Base-by-base conservation (phyloP, 768 basidiomycete genomes). In the Hysterangium stoloniferum region DNA sequence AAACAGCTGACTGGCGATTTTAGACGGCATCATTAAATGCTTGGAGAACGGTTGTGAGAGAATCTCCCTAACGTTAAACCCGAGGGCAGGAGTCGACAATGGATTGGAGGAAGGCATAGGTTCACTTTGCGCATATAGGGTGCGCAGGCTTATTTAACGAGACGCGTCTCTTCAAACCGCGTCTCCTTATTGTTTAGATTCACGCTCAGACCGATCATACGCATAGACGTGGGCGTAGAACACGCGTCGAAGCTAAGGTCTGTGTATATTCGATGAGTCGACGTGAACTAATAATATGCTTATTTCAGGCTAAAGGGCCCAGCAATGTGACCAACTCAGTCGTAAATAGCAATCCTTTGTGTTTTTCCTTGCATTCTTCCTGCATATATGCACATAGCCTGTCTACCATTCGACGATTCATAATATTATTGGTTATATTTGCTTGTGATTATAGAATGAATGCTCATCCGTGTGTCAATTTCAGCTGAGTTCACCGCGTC, bases 91-190 rank as follows among this genome's bases (percentile, higher is more conserved):
- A 27, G 53, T 53, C 1, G 74, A 74, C 59, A 72, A 73, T n/a
- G 74, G 76, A 11, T 60, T 59, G 54, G 47, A 45, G 15, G 65
- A 66, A 20, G 76, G 78, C 19, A 55, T 77, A 47, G 77, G 76
- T 19, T 72, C 71, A 7, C 57, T 80, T 33, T 62, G 65, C n/a
- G 61, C 68, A 1, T 79, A 74, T 59, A 63, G 70, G 46, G 78
- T 76, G 59, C 46, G 69, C 62, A 3, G 9, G 6, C 28, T 25
- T 19, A 2, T 38, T 24, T 15, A 15, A 47, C 24, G 48, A 25
- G 25, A 24, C 37, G 12, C 22, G 38, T 41, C 20, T 8, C 15
- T 33, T 17, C 24, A n/a, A 7, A 17, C 17, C 41, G 27, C 45
- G 11, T 17, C 34, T 49, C 19, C 7, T 45, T 28, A 36, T 46